Percentiles rank a stretch among this genome's conserved stretches.
These are phyloP conservation scores for Chamaecrista fasciculata DNA, from an alignment of 306 rosid genomes.

Conservation along the genomic window DNA sequence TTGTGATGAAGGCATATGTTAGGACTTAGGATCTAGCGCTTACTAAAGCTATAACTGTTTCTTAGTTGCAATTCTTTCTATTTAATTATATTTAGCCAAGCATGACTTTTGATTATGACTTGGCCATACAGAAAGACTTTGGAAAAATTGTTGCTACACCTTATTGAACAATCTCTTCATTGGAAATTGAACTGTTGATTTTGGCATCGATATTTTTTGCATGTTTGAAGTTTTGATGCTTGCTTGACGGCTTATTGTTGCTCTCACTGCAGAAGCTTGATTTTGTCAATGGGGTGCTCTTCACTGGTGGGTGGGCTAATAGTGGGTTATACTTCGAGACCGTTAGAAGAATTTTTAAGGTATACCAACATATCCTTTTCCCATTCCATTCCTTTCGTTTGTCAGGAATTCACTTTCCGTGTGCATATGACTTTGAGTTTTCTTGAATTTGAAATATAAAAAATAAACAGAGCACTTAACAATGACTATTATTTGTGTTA, in stretches of 20 bases:
- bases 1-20: too few species aligned
- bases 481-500: background rate
- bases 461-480: background rate
- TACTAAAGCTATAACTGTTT: too few species aligned
- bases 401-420: background rate
- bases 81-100: too few species aligned
- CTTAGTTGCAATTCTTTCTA: too few species aligned
- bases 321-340: conserved; percentile 48
- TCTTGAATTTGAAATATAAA: conserved; percentile 8
- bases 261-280: conserved; percentile 54
- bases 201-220: too few species aligned
- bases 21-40: too few species aligned
- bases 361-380: conserved; percentile 12
- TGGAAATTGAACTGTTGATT: too few species aligned
- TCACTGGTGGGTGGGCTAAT: conserved; percentile 74
- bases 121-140: too few species aligned
- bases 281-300: conserved; percentile 69
- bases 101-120: too few species aligned
- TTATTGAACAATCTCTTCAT: too few species aligned
- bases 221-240: background rate
- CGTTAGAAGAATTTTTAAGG: conserved; percentile 60
- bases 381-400: conserved; percentile 2
- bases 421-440: background rate
- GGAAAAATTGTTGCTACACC: too few species aligned
- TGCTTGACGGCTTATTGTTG: background rate